Conservation (phyloP, 108 stramenopile genomes). For the Pelagomonas calceolata region DNA sequence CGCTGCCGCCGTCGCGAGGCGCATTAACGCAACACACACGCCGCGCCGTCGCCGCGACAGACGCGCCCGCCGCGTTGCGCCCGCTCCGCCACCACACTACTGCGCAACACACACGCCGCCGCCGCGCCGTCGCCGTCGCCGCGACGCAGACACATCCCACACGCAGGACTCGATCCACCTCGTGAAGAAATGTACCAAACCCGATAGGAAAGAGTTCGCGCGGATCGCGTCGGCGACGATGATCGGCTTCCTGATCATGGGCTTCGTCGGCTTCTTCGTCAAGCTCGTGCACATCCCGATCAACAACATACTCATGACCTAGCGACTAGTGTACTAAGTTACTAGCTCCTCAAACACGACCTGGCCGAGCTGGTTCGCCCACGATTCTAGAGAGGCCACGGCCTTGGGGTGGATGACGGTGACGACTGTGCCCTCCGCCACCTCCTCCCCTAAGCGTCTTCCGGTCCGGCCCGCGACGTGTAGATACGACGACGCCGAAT, state of each 20-base stretch:
- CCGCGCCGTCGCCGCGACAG: too few relatives aligned
- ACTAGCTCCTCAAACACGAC: background rate
- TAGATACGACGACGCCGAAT: conserved; percentile 53
- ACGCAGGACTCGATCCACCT: conserved; percentile 92
- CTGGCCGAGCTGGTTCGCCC: background rate
- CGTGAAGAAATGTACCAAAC: conserved; percentile 98
- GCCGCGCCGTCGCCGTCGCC: too few relatives aligned
- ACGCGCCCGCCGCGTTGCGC: too few relatives aligned
- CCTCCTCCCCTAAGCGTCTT: conserved; percentile 34
- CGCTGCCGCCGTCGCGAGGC: too few relatives aligned
- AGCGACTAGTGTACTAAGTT: conserved; percentile 4
- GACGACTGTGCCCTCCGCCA: conserved; percentile 40
- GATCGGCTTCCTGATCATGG: conserved; percentile 96
- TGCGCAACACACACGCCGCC: too few relatives aligned
- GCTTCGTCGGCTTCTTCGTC: conserved; percentile 99
- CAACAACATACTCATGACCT: conserved; percentile 79
- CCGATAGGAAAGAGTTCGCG: conserved; percentile 91
- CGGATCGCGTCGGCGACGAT: conserved; percentile 81
- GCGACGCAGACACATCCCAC: too few relatives aligned
- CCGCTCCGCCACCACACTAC: too few relatives aligned
- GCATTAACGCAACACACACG: too few relatives aligned
- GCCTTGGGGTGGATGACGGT: background rate
- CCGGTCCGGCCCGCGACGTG: conserved; percentile 64
- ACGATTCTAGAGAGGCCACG: background rate
- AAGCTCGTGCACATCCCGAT: conserved; percentile 99